Percentiles rank a stretch among this genome's conserved stretches.
Evolutionary conservation across 1,139 yeast genomes (phyloP).

Genomic region (Kluyveromyces marxianus): DNA sequence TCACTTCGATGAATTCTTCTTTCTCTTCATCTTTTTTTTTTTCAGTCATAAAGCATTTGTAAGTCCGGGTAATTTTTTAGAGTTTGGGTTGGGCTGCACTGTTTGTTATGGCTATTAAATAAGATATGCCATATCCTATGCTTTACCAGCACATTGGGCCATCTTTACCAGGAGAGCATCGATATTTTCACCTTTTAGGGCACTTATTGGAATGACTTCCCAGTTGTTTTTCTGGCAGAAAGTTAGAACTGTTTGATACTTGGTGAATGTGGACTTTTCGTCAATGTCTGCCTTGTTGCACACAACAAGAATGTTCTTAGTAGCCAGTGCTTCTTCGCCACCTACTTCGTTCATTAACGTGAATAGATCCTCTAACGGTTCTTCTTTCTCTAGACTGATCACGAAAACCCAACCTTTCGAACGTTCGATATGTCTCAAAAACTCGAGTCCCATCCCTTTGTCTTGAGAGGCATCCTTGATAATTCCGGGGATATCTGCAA

Average conservation of each 20-base stretch:
- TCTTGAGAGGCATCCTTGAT: slow-evolving; percentile 79
- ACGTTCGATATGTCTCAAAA: slow-evolving; percentile 84
- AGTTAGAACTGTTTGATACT: slow-evolving; percentile 36
- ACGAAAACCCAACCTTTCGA: slow-evolving; percentile 87
- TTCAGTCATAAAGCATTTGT: not conserved
- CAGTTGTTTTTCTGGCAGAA: slow-evolving; percentile 43
- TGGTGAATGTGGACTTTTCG: slow-evolving; percentile 20
- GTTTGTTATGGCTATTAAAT: no score
- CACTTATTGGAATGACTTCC: slow-evolving; percentile 82
- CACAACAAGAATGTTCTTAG: slow-evolving; percentile 62
- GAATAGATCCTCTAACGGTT: slow-evolving; percentile 60
- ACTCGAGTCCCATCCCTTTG: slow-evolving; percentile 90
- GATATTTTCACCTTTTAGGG: slow-evolving; percentile 61
- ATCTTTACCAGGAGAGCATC: slow-evolving; percentile 62
- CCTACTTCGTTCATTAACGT: slow-evolving; percentile 67
- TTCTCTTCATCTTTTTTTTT: not conserved
- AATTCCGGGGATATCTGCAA: slow-evolving; percentile 96
- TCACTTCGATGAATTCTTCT: not conserved
- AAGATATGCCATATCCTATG: not conserved
- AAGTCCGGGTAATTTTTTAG: not conserved
- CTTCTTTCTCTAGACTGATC: slow-evolving; percentile 54
- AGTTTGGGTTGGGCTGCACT: no score
- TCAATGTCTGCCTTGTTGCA: slow-evolving; percentile 88
- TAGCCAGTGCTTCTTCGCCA: slow-evolving; percentile 38
- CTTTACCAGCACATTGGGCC: slow-evolving; percentile 31